Conservation (phyloP, 768 basidiomycete genomes). For the Psilocybe cyanescens region DNA sequence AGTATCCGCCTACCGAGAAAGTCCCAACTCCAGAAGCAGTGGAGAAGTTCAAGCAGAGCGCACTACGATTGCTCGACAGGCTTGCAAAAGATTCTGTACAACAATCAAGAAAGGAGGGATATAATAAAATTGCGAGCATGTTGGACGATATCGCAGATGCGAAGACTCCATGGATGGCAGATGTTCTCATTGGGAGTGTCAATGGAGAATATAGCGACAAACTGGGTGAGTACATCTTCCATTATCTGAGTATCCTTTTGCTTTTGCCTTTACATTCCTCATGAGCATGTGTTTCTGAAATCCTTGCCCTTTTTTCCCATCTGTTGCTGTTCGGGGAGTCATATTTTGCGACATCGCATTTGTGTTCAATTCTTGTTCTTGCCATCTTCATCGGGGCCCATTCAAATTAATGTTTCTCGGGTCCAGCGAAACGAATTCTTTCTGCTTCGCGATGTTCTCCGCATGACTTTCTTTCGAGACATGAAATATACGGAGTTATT, state of each 20-base stretch:
- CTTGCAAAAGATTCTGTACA: slow-evolving; percentile 54
- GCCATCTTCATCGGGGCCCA: neutral
- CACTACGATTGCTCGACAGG: slow-evolving; percentile 68
- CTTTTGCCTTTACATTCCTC: neutral
- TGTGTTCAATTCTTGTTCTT: too few relatives aligned
- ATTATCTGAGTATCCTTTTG: neutral
- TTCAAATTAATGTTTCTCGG: neutral
- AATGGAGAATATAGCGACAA: slow-evolving; percentile 73
- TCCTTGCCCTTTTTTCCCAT: neutral
- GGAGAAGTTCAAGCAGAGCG: slow-evolving; percentile 71
- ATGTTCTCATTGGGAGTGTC: slow-evolving; percentile 69
- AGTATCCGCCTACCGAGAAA: slow-evolving; percentile 49
- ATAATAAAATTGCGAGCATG: slow-evolving; percentile 69
- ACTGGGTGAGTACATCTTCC: slow-evolving; percentile 52
- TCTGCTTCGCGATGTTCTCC: neutral
- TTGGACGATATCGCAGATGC: slow-evolving; percentile 71
- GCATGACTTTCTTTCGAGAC: neutral
- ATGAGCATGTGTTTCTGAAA: slow-evolving; percentile 10
- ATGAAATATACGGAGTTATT: neutral
- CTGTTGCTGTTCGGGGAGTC: neutral
- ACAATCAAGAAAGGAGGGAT: slow-evolving; percentile 64
- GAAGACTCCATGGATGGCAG: slow-evolving; percentile 75
- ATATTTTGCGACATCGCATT: too few relatives aligned
- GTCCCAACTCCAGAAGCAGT: slow-evolving; percentile 58
- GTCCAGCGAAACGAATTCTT: neutral